Percentiles rank a stretch among this genome's conserved stretches.
phyloP scores from a whole-genome alignment of 768 basidiomycete species.

The Tulasnella sp. region DNA sequence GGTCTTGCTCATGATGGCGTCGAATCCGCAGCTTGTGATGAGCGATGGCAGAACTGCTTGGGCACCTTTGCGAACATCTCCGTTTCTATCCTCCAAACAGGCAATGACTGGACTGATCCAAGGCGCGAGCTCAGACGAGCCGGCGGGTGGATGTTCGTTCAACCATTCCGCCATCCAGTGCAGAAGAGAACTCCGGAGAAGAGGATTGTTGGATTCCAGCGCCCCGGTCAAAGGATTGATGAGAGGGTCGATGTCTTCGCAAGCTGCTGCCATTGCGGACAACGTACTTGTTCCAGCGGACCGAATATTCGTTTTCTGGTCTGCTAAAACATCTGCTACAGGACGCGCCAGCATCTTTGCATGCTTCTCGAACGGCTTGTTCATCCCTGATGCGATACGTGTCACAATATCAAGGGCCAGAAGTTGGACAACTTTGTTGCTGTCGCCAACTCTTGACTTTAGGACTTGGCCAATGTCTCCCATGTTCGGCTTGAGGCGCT shows the following conservation, averaged over 20 bases:
- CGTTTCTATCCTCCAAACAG: conserved; percentile 83
- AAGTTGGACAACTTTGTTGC: conserved; percentile 88
- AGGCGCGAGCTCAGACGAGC: conserved; percentile 54
- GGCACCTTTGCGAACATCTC: conserved; percentile 87
- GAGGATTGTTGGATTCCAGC: conserved; percentile 78
- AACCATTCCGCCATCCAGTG: conserved; percentile 77
- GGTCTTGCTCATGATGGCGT: conserved; percentile 79
- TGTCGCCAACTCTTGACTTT: conserved; percentile 81
- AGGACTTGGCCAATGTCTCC: conserved; percentile 86
- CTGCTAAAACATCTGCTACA: conserved; percentile 76
- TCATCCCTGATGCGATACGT: conserved; percentile 89
- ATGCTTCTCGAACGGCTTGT: conserved; percentile 89
- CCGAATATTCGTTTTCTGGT: conserved; percentile 86
- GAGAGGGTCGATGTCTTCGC: conserved; percentile 78
- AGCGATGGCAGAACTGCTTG: conserved; percentile 71
- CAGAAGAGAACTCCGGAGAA: conserved; percentile 71
- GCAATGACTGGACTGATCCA: conserved; percentile 60
- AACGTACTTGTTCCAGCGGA: conserved; percentile 69
- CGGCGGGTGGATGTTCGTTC: conserved; percentile 41
- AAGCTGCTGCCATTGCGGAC: conserved; percentile 73
- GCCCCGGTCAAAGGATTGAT: conserved; percentile 67
- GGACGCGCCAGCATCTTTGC: conserved; percentile 66
- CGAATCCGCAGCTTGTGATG: conserved; percentile 67
- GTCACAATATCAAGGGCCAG: conserved; percentile 85
- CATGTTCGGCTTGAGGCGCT: conserved; percentile 83